A percentile compares a stretch with the other conserved stretches of the same genome.
phyloP scores from a whole-genome alignment of 768 basidiomycete species.

The Hortiboletus flavorubellus region DNA sequence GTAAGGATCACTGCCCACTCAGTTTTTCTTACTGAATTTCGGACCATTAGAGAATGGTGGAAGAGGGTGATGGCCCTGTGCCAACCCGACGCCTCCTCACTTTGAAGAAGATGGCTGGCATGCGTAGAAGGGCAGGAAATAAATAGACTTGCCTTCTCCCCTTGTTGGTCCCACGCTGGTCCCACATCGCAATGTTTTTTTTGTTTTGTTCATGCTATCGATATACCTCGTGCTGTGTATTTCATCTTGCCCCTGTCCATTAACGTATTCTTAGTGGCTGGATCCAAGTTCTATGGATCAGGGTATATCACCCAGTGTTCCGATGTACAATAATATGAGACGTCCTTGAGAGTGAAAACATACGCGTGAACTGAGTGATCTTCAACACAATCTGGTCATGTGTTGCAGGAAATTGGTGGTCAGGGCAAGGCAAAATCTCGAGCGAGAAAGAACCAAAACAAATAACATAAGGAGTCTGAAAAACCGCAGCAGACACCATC shows the following conservation, averaged over 20 bases:
- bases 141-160: neutral
- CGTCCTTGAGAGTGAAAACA: conserved; percentile 2
- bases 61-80: conserved; percentile 16
- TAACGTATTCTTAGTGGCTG: neutral
- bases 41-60: conserved; percentile 21
- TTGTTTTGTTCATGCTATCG: conserved; percentile 9
- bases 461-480: conserved; percentile 16
- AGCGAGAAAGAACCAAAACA: conserved; percentile 17
- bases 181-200: neutral
- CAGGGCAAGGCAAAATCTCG: conserved; percentile 9
- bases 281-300: conserved; percentile 5
- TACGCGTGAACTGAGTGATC: conserved; percentile 8
- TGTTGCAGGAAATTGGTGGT: neutral
- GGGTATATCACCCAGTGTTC: conserved; percentile 18
- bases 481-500: conserved; percentile 23
- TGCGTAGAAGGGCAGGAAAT: conserved; percentile 3
- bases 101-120: neutral
- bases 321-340: conserved; percentile 12
- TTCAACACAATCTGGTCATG: conserved; percentile 4
- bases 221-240: neutral
- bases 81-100: conserved; percentile 25
- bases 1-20: conserved; percentile 6
- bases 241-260: neutral
- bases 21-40: neutral
- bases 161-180: neutral